Evolutionary conservation across 768 basidiomycete genomes (phyloP).

Genomic region (Floccularia luteovirens): DNA sequence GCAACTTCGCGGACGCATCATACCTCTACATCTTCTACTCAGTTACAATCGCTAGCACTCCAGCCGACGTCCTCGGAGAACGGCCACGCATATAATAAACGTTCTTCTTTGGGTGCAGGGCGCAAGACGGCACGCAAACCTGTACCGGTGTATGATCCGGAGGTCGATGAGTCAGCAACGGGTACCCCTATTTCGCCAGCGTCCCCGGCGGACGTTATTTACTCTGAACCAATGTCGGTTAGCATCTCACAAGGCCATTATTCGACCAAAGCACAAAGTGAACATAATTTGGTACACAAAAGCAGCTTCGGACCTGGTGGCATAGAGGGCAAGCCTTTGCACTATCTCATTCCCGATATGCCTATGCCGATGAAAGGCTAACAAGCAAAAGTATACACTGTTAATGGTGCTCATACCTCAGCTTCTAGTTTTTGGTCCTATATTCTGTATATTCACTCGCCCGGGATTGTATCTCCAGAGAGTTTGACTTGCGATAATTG

Average conservation of each 20-base stretch:
- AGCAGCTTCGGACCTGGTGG: constrained; percentile 35
- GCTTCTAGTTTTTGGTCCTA: too few relatives aligned
- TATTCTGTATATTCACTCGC: too few relatives aligned
- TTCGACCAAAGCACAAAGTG: constrained; percentile 4
- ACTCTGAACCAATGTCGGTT: not conserved
- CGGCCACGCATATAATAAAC: not conserved
- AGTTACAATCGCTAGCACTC: not conserved
- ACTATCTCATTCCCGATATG: constrained; percentile 57
- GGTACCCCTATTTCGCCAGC: constrained; percentile 4
- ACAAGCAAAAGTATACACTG: too few relatives aligned
- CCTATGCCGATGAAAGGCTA: constrained; percentile 19
- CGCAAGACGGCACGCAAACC: constrained; percentile 40
- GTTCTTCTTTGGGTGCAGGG: not conserved
- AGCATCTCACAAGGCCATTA: not conserved
- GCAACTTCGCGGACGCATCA: too few relatives aligned
- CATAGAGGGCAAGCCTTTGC: constrained; percentile 31
- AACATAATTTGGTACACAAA: constrained; percentile 25
- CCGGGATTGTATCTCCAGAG: too few relatives aligned
- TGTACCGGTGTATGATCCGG: constrained; percentile 43
- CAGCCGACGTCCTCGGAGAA: not conserved
- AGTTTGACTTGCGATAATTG: too few relatives aligned
- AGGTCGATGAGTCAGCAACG: constrained; percentile 4
- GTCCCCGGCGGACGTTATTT: not conserved
- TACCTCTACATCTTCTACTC: too few relatives aligned
- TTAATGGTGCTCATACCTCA: too few relatives aligned